Percentiles rank a stretch among this genome's conserved stretches.
Evolutionary conservation across 1,284 basidiomycete genomes (phyloP).

Genomic region (Apiotrichum domesticum): DNA sequence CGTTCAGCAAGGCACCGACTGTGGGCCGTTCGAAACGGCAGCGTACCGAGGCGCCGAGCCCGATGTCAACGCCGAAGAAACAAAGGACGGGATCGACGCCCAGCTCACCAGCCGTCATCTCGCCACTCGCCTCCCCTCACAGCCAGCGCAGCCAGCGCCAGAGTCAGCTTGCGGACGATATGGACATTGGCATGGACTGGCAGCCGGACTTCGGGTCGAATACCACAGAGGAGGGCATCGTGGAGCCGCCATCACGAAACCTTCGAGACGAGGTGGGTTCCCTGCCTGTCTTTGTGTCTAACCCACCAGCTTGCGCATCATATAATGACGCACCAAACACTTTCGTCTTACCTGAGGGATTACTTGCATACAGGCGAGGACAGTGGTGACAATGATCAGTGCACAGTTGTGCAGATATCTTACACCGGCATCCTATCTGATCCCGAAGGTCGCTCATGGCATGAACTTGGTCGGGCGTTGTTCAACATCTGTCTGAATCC

Average conservation of each 20-base stretch:
- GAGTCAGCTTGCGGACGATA: slow-evolving; percentile 3
- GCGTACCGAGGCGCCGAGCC: slow-evolving; percentile 23
- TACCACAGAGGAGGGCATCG: neutral
- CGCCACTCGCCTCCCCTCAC: neutral
- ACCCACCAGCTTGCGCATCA: slow-evolving; percentile 31
- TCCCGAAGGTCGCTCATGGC: neutral
- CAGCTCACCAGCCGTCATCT: neutral
- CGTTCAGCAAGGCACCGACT: slow-evolving; percentile 26
- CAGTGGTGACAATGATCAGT: too few species aligned
- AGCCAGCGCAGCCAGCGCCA: neutral
- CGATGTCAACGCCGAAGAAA: slow-evolving; percentile 16
- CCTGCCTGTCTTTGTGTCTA: neutral
- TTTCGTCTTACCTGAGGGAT: slow-evolving; percentile 8
- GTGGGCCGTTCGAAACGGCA: slow-evolving; percentile 24
- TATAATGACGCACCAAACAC: slow-evolving; percentile 25
- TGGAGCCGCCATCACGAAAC: slow-evolving; percentile 5
- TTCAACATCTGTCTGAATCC: slow-evolving; percentile 20
- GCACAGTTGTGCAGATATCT: too few species aligned
- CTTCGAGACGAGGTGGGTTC: slow-evolving; percentile 21
- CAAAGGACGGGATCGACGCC: neutral
- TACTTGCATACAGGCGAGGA: too few species aligned
- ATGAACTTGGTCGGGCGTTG: neutral
- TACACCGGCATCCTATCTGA: too few species aligned
- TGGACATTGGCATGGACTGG: slow-evolving; percentile 13
- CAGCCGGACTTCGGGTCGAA: slow-evolving; percentile 4